These are phyloP conservation scores for Pisolithus thermaeus DNA, from an alignment of 1,284 basidiomycete genomes.

Conservation along the genomic window DNA sequence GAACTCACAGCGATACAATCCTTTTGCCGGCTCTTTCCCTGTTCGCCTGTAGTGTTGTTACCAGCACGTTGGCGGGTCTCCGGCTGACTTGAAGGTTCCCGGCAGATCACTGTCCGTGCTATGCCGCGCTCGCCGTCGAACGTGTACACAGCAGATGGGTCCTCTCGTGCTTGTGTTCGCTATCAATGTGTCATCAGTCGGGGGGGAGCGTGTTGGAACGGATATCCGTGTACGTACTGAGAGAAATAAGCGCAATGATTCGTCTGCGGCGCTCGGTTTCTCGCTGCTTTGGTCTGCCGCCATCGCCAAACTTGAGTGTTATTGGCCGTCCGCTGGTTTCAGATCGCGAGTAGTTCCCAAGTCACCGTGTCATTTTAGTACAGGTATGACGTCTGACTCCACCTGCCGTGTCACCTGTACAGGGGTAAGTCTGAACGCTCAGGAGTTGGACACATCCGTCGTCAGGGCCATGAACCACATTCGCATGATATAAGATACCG, in stretches of 20 bases:
- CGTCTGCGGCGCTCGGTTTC: neutral
- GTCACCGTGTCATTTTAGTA: no score
- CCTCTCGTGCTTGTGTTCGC: neutral
- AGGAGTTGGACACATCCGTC: no score
- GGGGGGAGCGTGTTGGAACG: neutral
- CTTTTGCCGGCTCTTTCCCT: slow-evolving; percentile 28
- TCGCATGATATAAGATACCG: no score
- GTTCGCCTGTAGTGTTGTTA: neutral
- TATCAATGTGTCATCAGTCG: neutral
- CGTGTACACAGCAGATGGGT: slow-evolving; percentile 47
- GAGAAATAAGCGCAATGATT: neutral
- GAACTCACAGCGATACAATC: slow-evolving; percentile 57
- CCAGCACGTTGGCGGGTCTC: neutral
- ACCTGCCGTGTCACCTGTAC: no score
- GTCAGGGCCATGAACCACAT: no score
- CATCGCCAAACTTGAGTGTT: no score
- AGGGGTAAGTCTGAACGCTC: no score
- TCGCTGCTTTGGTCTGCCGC: no score
- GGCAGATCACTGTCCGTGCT: slow-evolving; percentile 58
- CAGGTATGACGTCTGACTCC: no score
- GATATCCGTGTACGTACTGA: neutral
- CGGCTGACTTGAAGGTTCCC: slow-evolving; percentile 28
- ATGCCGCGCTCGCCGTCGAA: slow-evolving; percentile 59
- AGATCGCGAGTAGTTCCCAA: no score
- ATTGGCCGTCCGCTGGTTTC: no score